Evolutionary conservation across 2,329 filamentous ascomycete genomes (phyloP).

Genomic region (Epichloe brachyelytri): DNA sequence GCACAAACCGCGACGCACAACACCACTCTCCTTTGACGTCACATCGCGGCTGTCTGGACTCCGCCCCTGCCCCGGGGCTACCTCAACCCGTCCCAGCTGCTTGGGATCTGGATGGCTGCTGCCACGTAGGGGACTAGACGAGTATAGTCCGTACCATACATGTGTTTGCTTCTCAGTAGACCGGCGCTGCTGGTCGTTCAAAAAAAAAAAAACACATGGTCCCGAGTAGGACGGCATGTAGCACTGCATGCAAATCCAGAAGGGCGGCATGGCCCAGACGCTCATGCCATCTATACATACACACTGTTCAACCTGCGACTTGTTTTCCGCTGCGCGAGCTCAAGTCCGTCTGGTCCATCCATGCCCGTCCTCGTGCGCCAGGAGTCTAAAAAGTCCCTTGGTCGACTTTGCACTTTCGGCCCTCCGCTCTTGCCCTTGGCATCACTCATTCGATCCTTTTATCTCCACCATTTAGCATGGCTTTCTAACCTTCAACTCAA

Average conservation of each 20-base stretch:
- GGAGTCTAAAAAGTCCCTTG: background rate
- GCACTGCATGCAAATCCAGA: background rate
- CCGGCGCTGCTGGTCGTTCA: background rate
- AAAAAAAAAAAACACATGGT: too few relatives aligned
- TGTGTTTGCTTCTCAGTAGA: background rate
- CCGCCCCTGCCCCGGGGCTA: background rate
- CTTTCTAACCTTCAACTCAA: background rate
- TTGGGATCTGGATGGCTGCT: background rate
- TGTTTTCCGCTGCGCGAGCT: background rate
- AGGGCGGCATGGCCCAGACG: background rate
- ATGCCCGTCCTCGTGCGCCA: background rate
- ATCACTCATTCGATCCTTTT: background rate
- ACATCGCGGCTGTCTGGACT: background rate
- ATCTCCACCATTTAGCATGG: background rate
- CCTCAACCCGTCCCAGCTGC: background rate
- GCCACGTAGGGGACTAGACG: too few relatives aligned
- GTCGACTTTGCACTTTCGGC: background rate
- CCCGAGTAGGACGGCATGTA: background rate
- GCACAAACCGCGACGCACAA: background rate
- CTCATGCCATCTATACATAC: too few relatives aligned
- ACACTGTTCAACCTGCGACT: too few relatives aligned
- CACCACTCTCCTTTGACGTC: constrained; percentile 1
- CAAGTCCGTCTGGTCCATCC: background rate
- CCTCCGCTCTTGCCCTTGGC: background rate
- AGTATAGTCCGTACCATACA: too few relatives aligned